Evolutionary conservation across 495 filamentous ascomycete genomes (phyloP).

Genomic region (Xylaria longipes): DNA sequence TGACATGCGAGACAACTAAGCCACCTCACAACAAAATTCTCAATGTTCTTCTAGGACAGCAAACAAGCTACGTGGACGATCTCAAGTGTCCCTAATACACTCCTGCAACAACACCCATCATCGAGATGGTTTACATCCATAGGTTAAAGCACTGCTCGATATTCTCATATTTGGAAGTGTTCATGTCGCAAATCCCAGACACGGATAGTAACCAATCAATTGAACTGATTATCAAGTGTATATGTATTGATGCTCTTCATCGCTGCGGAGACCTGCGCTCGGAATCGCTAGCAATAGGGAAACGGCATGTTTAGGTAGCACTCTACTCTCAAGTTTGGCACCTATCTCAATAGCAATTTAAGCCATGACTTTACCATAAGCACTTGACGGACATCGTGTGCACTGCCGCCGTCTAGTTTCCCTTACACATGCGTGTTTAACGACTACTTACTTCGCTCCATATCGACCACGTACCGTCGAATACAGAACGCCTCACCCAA

Average conservation of each 20-base stretch:
- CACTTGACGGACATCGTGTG: neutral
- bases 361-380: neutral
- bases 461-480: neutral
- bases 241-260: neutral
- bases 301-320: neutral
- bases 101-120: neutral
- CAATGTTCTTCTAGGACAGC: neutral
- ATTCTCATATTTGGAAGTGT: too few relatives aligned
- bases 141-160: neutral
- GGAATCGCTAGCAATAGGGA: neutral
- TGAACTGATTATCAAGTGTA: neutral
- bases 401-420: neutral
- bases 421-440: neutral
- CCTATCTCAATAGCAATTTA: neutral
- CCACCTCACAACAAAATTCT: neutral
- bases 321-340: neutral
- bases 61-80: neutral
- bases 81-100: neutral
- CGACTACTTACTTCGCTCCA: neutral
- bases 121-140: neutral
- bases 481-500: too few relatives aligned
- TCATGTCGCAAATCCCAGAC: neutral
- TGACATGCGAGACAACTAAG: neutral
- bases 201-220: neutral
- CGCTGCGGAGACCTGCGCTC: too few relatives aligned